phyloP scores from a whole-genome alignment of 148 eudicot genomes.

The Gaultheria prostrata region DNA sequence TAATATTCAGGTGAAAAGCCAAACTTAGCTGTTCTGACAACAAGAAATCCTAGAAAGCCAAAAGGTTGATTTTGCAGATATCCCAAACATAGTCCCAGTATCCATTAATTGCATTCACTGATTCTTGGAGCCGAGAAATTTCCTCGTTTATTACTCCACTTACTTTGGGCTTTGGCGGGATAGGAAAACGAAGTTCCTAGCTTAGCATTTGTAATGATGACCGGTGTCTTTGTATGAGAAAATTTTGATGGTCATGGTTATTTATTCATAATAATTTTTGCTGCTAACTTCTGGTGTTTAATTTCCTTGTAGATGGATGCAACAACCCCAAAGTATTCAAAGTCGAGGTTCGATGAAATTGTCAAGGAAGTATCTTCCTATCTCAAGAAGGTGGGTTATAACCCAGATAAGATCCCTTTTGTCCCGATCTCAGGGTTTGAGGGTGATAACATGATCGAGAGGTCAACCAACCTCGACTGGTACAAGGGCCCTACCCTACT shows the following conservation, averaged over 20 bases:
- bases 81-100: not conserved
- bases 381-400: constrained; percentile 35
- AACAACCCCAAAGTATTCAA: constrained; percentile 37
- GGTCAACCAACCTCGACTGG: constrained; percentile 38
- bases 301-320: constrained; percentile 30
- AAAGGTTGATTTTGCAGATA: not conserved
- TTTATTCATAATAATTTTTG: too few relatives aligned
- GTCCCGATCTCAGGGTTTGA: constrained; percentile 36
- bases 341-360: constrained; percentile 34
- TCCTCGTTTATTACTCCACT: too few relatives aligned
- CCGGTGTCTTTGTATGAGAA: not conserved
- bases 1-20: not conserved
- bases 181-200: not conserved
- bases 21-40: not conserved
- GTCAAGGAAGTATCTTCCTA: constrained; percentile 38
- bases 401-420: constrained; percentile 33
- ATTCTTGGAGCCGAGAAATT: not conserved
- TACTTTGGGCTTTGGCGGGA: not conserved
- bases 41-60: not conserved
- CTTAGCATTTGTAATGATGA: not conserved
- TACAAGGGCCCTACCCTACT: constrained; percentile 38
- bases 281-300: not conserved
- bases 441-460: constrained; percentile 39
- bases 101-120: not conserved
- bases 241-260: not conserved